Base-by-base conservation (phyloP, 768 basidiomycete genomes). In the Royoungia palumana region DNA sequence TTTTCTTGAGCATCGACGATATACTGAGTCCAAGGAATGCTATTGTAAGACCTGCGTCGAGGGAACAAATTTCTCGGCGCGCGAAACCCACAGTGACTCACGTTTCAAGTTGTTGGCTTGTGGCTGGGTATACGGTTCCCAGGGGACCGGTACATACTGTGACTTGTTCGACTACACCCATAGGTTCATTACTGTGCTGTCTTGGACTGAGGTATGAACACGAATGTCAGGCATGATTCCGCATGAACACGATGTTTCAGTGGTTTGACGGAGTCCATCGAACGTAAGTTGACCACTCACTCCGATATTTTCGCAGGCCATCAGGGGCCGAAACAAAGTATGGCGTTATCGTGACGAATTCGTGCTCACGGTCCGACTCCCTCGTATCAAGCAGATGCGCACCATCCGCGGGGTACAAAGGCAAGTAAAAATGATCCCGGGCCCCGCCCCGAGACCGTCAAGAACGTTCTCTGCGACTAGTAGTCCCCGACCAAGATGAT, bases 91-190 rank as follows among this genome's bases (percentile, higher is more conserved):
- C 17, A 10, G 19, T 19, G 11, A 28, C 40, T 21, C 20, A 35
- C 39, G 12, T 39, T 40, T n/a, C 10, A 34, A 27, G 16, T 30
- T 40, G 34, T 25, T 27, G 46, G 34, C 21, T 12, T n/a, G n/a
- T 12, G 28, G 28, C 20, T 30, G 19, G 32, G 20, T 14, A 47
- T 12, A 28, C 28, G 24, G 30, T 14, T 35, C 32, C 3, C 14
- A 61, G 30, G 14, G 56, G 59, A 16, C 62, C 50, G 1, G 52
- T 49, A 25, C 64, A 56, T n/a, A 53, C n/a, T n/a, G n/a, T n/a
- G n/a, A n/a, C 61, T 34, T 50, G 54, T 36, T 63, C 62, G 27
- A 63, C 34, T n/a, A n/a, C n/a, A n/a, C n/a, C n/a, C n/a, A n/a
- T n/a, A n/a, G n/a, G n/a, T n/a, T n/a, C n/a, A 34, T 28, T 28